Conservation (phyloP, 306 rosid genomes). For the Ormosia emarginata region DNA sequence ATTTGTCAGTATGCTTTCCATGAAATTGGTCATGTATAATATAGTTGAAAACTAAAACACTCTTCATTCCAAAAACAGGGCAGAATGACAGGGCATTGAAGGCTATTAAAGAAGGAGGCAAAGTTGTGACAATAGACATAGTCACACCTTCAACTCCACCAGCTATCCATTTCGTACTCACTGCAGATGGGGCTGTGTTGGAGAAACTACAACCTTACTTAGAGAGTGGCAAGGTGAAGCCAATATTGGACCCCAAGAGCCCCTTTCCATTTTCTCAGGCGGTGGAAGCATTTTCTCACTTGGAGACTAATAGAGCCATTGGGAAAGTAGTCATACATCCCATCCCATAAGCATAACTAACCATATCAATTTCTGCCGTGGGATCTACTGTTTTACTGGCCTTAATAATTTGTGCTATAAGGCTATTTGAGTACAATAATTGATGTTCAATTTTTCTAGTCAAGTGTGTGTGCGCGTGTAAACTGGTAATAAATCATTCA, state of each 20-base stretch:
- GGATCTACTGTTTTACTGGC: too few species aligned
- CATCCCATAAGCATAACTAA: slow-evolving; percentile 29
- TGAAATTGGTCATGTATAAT: not conserved
- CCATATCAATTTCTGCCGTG: too few species aligned
- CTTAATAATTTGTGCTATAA: too few species aligned
- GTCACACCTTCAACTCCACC: slow-evolving; percentile 22
- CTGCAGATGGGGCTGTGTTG: slow-evolving; percentile 34
- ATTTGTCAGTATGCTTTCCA: not conserved
- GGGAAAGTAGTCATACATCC: slow-evolving; percentile 63
- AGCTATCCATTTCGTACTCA: slow-evolving; percentile 10
- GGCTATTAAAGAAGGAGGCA: slow-evolving; percentile 61
- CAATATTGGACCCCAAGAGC: slow-evolving; percentile 58
- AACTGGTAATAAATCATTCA: too few species aligned
- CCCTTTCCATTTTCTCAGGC: slow-evolving; percentile 54
- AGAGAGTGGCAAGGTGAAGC: slow-evolving; percentile 67
- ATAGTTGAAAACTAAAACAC: not conserved
- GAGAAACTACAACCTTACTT: slow-evolving; percentile 54
- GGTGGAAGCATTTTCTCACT: slow-evolving; percentile 51
- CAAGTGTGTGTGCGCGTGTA: too few species aligned
- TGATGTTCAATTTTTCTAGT: too few species aligned
- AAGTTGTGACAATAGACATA: slow-evolving; percentile 40
- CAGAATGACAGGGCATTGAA: slow-evolving; percentile 41
- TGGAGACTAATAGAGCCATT: slow-evolving; percentile 49
- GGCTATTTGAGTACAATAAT: too few species aligned
- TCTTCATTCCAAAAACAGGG: slow-evolving; percentile 27